Evolutionary conservation across 2,329 filamentous ascomycete genomes (phyloP), one percentile per base, ranked within the genome.

Genomic region (Lachnellula cervina): DNA sequence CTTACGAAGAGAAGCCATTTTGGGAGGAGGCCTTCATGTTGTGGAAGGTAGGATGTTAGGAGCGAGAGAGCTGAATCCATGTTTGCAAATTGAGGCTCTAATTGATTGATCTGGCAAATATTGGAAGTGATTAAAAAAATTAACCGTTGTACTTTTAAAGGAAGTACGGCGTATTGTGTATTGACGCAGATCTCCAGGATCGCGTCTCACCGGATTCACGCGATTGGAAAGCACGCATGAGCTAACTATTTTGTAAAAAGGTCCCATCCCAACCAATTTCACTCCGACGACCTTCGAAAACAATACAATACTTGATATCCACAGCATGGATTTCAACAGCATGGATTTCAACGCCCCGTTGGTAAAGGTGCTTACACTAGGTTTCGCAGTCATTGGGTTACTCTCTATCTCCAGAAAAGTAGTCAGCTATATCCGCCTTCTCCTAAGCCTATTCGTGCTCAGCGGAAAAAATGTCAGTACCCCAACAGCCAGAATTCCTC

Each of bases 381-480:
- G 40, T 3, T 74, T 75, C 67, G 74, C 72, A 49, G 77, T 72
- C 37, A 60, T 86, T 51, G 88, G 88, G 49, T 80, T 80, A 53
- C 69, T 88, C 47, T 82, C 78, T 62, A 62, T 88, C 46, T 76
- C 75, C 58, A 76, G 71, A 59, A 83, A 83, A 68, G 69, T 81
- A 19, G 66, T 86, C 54, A 82, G 78, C 68, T 83, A 83, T 64
- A 62, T 84, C 51, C 77, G 78, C 59, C 78, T 90, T 40, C 63
- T 90, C 47, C 69, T 88, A 56, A 86, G 83, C 69, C 74, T 87
- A 40, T 90, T 92, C 67, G 69, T 92, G 55, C 77, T 91, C 9
- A 76, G 77, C 59, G 84, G 84, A 52, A 81, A 76, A 59, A 82
- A 81, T 62, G 84, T 86, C 74, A 66, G 80, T 70, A 19, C 13